phyloP scores from a whole-genome alignment of 169 alveolate genomes.

The Theileria equi region DNA sequence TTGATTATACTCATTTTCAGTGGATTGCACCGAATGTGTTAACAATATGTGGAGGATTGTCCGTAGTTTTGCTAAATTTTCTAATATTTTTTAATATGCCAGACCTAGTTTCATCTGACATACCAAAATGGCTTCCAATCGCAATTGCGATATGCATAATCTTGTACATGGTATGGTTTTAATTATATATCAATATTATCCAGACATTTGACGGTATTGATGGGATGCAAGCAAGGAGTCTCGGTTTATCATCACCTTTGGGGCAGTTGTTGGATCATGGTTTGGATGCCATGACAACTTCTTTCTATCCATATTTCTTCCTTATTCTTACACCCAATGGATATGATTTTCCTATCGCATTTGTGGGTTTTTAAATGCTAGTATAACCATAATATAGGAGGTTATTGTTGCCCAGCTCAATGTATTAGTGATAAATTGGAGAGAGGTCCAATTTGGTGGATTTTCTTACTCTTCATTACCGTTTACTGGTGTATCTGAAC shows the following conservation, averaged over 20 bases:
- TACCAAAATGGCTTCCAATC: constrained; percentile 42
- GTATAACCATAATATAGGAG: not conserved
- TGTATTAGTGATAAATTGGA: constrained; percentile 37
- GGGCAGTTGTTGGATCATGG: constrained; percentile 68
- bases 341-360: not conserved
- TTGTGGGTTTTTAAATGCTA: not conserved
- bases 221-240: constrained; percentile 57
- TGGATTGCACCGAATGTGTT: constrained; percentile 43
- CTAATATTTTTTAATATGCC: constrained; percentile 29
- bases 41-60: constrained; percentile 39
- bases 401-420: constrained; percentile 11
- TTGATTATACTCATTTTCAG: not conserved
- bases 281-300: constrained; percentile 45
- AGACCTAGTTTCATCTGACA: not conserved
- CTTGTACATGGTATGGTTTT: constrained; percentile 33
- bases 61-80: constrained; percentile 26
- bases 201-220: constrained; percentile 66
- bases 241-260: constrained; percentile 54
- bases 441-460: constrained; percentile 34
- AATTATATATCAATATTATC: not conserved
- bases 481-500: constrained; percentile 53
- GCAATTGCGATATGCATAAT: not conserved
- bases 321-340: constrained; percentile 45
- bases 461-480: constrained; percentile 31
- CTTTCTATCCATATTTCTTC: constrained; percentile 45